These are phyloP conservation scores for Podospora conica DNA, from an alignment of 495 filamentous ascomycete species.

Conservation along the genomic window DNA sequence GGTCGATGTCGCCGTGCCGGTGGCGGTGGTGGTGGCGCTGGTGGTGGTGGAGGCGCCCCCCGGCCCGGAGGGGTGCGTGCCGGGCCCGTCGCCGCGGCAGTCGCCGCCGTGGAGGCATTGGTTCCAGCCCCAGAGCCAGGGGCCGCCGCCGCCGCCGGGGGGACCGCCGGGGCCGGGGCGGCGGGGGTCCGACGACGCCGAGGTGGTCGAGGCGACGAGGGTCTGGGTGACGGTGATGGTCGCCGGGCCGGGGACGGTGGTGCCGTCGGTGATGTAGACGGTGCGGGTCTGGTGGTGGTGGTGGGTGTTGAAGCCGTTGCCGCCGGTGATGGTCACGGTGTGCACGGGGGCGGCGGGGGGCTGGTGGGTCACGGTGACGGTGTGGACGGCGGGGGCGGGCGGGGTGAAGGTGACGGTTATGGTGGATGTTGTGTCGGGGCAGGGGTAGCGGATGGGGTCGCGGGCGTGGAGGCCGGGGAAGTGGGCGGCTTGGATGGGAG, in stretches of 20 bases:
- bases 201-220: background rate
- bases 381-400: background rate
- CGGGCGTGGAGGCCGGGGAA: background rate
- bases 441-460: conserved; percentile 5
- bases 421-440: conserved; percentile 1
- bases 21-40: background rate
- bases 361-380: conserved; percentile 1
- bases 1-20: too few relatives aligned
- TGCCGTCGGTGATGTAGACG: conserved; percentile 10
- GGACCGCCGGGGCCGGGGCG: background rate
- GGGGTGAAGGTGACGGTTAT: conserved; percentile 11
- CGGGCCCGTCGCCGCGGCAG: background rate
- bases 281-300: background rate
- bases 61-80: background rate
- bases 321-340: background rate
- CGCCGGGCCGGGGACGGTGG: background rate
- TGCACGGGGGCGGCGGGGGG: background rate
- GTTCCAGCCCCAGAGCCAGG: background rate
- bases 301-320: background rate
- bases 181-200: background rate
- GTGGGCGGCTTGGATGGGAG: background rate
- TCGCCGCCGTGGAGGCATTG: background rate
- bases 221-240: conserved; percentile 6
- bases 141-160: too few relatives aligned
- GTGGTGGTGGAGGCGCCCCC: background rate